Evolutionary conservation across 139 green algal species (phyloP), one percentile per base, ranked within the genome.

Genomic region (Chlamydomonas asymmetrica): DNA sequence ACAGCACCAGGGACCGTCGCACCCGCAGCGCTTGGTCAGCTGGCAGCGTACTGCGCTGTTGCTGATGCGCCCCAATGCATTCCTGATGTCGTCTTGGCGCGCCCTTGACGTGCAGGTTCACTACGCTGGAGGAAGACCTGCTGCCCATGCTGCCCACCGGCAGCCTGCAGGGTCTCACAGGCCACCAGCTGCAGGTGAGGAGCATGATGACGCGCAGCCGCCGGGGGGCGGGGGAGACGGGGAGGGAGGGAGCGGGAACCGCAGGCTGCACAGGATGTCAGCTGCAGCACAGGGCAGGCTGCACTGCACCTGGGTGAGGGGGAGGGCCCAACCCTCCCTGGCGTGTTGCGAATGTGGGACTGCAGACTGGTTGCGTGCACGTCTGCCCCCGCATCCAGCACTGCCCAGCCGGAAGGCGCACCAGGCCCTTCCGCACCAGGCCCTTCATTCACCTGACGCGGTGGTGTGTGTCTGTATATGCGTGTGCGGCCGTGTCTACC

Each of bases 61-160:
- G n/a, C n/a, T n/a, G n/a, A n/a, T n/a, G n/a, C n/a, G n/a, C n/a
- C n/a, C n/a, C n/a, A n/a, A n/a, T n/a, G n/a, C n/a, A n/a, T n/a
- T n/a, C n/a, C n/a, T n/a, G n/a, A n/a, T n/a, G n/a, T n/a, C n/a
- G n/a, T n/a, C n/a, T n/a, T n/a, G n/a, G n/a, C n/a, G n/a, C 65
- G 65, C n/a, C n/a, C n/a, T n/a, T n/a, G n/a, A 10, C 29, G 13
- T 5, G 1, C 29, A 76, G 70, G 59, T 88, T 80, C 66, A 81
- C 80, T 27, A 82, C 76, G 40, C 50, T 92, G 68, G 87, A 92
- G 72, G 87, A 92, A 63, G 87, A 90, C 74, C 70, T 92, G 67
- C 81, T 92, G 66, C 87, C 87, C 4, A 50, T 74, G 22, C 71
- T 88, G 41, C 87, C 87, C 32, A 80, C 71, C 6, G 73, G 49